Base-by-base conservation (phyloP, 2,329 filamentous ascomycete genomes). In the Dothideomycetes sp. region DNA sequence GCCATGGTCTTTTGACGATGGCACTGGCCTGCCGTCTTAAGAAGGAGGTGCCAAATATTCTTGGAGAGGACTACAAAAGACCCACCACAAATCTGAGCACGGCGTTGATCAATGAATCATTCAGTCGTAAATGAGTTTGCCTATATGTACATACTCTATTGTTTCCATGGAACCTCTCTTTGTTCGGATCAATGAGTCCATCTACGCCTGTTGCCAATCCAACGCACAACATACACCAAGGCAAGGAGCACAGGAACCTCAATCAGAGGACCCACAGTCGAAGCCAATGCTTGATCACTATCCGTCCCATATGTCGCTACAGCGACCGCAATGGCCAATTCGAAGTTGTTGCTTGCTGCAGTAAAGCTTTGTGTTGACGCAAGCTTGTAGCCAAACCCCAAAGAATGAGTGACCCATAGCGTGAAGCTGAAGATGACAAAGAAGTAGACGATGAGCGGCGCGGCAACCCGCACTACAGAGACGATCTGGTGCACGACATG, bases 291-390 rank as follows among this genome's bases (percentile, higher is more conserved):
- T 61, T 94, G 79, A 33, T 87, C 77, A 52, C 83, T 89, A 28
- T 82, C 65, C 0, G 80, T 71, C 0, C 86, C 86, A 61, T 82
- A 94, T 0, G 81, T 81, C 0, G 86, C 81, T 3, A 94, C 79
- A 0, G 84, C 84, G 0, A 94, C 86, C 0, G 86, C 85, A 61
- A 94, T 94, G 0, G 87, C 85, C 16, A 94, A 65, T 65, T 94
- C 87, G 54, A 94, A 94, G 57, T 94, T 94, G 56, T 94, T 94
- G 58, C 86, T 93, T 1, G 84, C 83, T 0, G 84, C 87, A 0
- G 84, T 93, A 53, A 94, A 91, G 55, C 83, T 87, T 62, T 93
- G 85, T 2, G 84, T 88, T 10, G 73, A 71, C 1, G 74, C 72
- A 1, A 87, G 58, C 23, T 70, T 70, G 56, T 91, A 93, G 0